Conservation (phyloP, 495 filamentous ascomycete species). For the Lepidopterella palustris region DNA sequence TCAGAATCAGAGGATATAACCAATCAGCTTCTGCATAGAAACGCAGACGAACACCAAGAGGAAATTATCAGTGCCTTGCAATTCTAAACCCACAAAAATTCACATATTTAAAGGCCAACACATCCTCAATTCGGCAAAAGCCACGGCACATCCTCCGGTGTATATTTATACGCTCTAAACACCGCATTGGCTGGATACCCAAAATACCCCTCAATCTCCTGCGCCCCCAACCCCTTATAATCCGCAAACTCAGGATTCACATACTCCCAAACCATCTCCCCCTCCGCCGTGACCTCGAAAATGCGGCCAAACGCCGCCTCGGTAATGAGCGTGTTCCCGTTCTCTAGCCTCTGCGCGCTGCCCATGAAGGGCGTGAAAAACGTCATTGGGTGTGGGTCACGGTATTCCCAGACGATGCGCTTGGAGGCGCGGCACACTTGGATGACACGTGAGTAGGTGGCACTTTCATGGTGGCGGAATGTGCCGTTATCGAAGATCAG, state of each 20-base stretch:
- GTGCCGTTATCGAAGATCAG: conserved; percentile 47
- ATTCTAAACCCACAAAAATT: no score
- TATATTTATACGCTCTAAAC: conserved; percentile 40
- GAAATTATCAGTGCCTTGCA: no score
- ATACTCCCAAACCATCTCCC: conserved; percentile 37
- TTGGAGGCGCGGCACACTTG: conserved; percentile 34
- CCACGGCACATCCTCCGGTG: conserved; percentile 35
- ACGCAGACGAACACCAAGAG: no score
- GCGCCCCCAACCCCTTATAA: conserved; percentile 25
- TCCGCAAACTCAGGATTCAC: conserved; percentile 34
- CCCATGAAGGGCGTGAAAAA: conserved; percentile 50
- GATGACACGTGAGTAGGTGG: conserved; percentile 42
- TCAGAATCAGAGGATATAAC: no score
- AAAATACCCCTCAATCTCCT: conserved; percentile 33
- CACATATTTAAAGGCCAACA: no score
- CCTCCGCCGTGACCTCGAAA: conserved; percentile 36
- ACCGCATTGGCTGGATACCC: conserved; percentile 36
- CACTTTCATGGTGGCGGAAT: conserved; percentile 37
- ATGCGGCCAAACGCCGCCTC: conserved; percentile 38
- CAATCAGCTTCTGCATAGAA: no score
- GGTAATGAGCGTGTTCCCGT: conserved; percentile 42
- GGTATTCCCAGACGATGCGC: conserved; percentile 43
- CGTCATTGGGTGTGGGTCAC: conserved; percentile 39
- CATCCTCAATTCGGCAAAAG: conserved; percentile 15
- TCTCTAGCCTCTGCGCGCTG: conserved; percentile 38